Evolutionary conservation across 78 protist genomes (phyloP).

Genomic region (Monosiga brevicollis): DNA sequence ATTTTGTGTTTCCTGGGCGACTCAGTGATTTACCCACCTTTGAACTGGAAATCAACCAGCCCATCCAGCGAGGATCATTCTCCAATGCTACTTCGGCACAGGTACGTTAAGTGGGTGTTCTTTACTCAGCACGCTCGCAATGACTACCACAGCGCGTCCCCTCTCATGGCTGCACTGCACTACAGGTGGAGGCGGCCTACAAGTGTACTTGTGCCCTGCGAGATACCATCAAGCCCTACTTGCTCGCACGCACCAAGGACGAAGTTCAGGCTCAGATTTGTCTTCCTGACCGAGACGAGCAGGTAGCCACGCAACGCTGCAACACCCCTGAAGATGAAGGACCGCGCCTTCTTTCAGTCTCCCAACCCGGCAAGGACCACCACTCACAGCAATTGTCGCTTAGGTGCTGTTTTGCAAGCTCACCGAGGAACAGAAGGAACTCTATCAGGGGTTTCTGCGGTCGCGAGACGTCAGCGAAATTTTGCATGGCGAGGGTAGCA

Average conservation of each 20-base stretch:
- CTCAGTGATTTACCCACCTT: slow-evolving; percentile 69
- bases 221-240: slow-evolving; percentile 76
- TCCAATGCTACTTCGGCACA: slow-evolving; percentile 53
- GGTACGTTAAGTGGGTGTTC: neutral
- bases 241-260: slow-evolving; percentile 79
- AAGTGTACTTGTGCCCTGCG: slow-evolving; percentile 72
- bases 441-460: slow-evolving; percentile 56
- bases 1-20: slow-evolving; percentile 91
- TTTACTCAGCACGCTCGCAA: neutral
- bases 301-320: neutral
- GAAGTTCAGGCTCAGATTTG: slow-evolving; percentile 42
- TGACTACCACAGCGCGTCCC: neutral
- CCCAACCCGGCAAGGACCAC: neutral
- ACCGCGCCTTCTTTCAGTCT: neutral
- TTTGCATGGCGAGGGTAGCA: slow-evolving; percentile 17
- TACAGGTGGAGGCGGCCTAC: slow-evolving; percentile 64
- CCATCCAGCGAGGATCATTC: slow-evolving; percentile 77
- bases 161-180: neutral
- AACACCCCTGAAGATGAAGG: neutral
- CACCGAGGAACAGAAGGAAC: slow-evolving; percentile 61
- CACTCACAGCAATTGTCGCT: neutral
- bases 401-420: slow-evolving; percentile 83
- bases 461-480: slow-evolving; percentile 6
- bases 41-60: slow-evolving; percentile 55
- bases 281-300: slow-evolving; percentile 84